A percentile compares a stretch with the other conserved stretches of the same genome.
Conservation (phyloP, 495 filamentous ascomycete species). For the Aspergillus ostianus region DNA sequence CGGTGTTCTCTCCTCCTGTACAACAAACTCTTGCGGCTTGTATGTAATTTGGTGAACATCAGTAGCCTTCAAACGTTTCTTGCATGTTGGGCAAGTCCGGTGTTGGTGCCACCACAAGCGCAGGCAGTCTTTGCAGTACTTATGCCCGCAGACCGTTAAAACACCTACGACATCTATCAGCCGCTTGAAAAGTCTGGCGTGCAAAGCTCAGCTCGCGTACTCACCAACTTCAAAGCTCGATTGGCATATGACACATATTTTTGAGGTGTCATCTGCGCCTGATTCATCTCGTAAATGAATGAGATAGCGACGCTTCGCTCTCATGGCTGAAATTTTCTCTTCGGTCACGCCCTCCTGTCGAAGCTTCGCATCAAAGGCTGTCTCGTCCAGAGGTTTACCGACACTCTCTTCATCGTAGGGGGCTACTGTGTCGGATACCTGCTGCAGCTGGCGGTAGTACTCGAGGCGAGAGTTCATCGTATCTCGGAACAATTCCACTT, state of each 20-base stretch:
- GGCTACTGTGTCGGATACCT: constrained; percentile 79
- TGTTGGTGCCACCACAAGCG: constrained; percentile 67
- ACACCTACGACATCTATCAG: too few relatives aligned
- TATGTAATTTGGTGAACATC: constrained; percentile 83
- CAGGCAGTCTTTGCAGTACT: constrained; percentile 86
- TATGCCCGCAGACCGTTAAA: constrained; percentile 86
- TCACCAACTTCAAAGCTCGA: constrained; percentile 65
- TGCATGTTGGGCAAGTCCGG: constrained; percentile 75
- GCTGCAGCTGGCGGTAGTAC: constrained; percentile 85
- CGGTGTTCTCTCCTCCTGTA: constrained; percentile 61
- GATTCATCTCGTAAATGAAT: constrained; percentile 59
- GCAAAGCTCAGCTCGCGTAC: too few relatives aligned
- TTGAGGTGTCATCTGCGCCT: constrained; percentile 50
- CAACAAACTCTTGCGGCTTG: constrained; percentile 68
- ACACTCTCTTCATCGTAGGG: constrained; percentile 62
- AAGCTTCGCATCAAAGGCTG: constrained; percentile 33
- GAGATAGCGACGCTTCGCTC: constrained; percentile 72
- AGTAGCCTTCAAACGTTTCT: constrained; percentile 53
- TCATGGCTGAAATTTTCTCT: constrained; percentile 55
- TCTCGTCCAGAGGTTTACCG: constrained; percentile 40
- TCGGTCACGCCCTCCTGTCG: constrained; percentile 49
- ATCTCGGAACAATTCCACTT: constrained; percentile 71
- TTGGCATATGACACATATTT: constrained; percentile 80
- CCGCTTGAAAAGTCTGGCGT: too few relatives aligned
- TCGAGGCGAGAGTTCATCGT: constrained; percentile 80